Evolutionary conservation across 768 basidiomycete species (phyloP).

Genomic region (Pleurotus citrinopileatus): DNA sequence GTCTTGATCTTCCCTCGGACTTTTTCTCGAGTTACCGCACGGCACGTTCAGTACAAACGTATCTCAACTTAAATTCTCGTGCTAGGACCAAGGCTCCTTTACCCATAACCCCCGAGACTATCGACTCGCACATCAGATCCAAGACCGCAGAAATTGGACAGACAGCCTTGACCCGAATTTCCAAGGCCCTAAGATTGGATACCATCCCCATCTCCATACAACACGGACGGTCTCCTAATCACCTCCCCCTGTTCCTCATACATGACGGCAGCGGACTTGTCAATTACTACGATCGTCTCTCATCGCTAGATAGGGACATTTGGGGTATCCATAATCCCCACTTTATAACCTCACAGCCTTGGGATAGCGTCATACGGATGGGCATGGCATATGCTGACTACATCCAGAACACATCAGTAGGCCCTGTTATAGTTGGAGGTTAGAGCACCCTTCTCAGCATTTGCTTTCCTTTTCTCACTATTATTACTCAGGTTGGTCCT

Average conservation of each 20-base stretch:
- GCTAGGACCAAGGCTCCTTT: background rate
- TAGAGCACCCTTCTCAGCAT: conserved; percentile 11
- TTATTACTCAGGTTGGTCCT: conserved; percentile 64
- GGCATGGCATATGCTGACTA: conserved; percentile 45
- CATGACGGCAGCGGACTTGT: conserved; percentile 73
- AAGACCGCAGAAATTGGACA: background rate
- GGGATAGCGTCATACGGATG: conserved; percentile 52
- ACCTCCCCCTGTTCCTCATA: conserved; percentile 55
- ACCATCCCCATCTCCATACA: conserved; percentile 35
- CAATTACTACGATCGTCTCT: conserved; percentile 48
- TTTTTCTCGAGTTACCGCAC: conserved; percentile 42
- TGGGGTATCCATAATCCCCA: conserved; percentile 63
- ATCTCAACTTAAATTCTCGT: conserved; percentile 16
- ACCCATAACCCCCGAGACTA: background rate
- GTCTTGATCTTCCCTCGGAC: conserved; percentile 39
- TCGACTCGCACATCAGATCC: background rate
- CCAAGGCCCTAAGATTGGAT: conserved; percentile 22
- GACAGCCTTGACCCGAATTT: conserved; percentile 11
- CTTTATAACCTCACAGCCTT: conserved; percentile 40
- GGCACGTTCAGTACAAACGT: conserved; percentile 32
- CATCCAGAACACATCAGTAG: conserved; percentile 31
- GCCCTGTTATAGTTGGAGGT: conserved; percentile 60
- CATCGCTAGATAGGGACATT: conserved; percentile 45
- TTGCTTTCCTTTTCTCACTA: background rate
- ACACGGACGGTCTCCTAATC: conserved; percentile 16